Conservation (phyloP, 2,329 filamentous ascomycete species). For the Colletotrichum graminicola region DNA sequence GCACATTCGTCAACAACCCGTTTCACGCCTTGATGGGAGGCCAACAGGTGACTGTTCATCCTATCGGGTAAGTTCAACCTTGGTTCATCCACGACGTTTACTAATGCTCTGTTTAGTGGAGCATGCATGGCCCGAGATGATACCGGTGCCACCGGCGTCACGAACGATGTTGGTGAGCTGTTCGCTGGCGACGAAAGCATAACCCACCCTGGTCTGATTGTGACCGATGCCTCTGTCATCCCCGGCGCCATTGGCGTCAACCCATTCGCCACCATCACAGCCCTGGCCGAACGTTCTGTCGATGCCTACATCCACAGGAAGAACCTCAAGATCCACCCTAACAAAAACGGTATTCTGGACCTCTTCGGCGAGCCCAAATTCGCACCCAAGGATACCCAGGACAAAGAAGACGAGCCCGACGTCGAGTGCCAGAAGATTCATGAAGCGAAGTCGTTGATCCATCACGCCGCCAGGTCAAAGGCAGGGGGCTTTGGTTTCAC, state of each 20-base stretch:
- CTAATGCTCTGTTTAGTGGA: slow-evolving; percentile 57
- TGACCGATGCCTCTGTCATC: slow-evolving; percentile 72
- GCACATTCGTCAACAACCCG: slow-evolving; percentile 70
- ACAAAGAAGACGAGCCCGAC: slow-evolving; percentile 46
- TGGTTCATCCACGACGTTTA: slow-evolving; percentile 22
- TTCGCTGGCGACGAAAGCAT: slow-evolving; percentile 65
- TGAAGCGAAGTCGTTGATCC: slow-evolving; percentile 54
- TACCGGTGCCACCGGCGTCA: slow-evolving; percentile 68
- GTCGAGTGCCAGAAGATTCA: slow-evolving; percentile 53
- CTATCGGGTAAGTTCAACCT: slow-evolving; percentile 62
- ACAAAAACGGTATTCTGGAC: slow-evolving; percentile 63
- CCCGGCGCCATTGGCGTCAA: slow-evolving; percentile 75
- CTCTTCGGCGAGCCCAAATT: slow-evolving; percentile 65
- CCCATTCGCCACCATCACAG: slow-evolving; percentile 77
- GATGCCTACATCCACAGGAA: slow-evolving; percentile 60
- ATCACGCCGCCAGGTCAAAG: slow-evolving; percentile 57
- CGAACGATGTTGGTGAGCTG: slow-evolving; percentile 71
- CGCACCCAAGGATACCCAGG: slow-evolving; percentile 29
- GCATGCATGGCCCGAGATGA: slow-evolving; percentile 72
- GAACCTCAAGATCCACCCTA: slow-evolving; percentile 58
- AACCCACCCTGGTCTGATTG: slow-evolving; percentile 68
- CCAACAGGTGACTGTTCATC: slow-evolving; percentile 74
- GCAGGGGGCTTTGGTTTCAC: slow-evolving; percentile 70
- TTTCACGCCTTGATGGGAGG: slow-evolving; percentile 67
- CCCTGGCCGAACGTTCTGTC: slow-evolving; percentile 74